Evolutionary conservation across 768 basidiomycete genomes (phyloP).

Genomic region (Termitomyces sp.): DNA sequence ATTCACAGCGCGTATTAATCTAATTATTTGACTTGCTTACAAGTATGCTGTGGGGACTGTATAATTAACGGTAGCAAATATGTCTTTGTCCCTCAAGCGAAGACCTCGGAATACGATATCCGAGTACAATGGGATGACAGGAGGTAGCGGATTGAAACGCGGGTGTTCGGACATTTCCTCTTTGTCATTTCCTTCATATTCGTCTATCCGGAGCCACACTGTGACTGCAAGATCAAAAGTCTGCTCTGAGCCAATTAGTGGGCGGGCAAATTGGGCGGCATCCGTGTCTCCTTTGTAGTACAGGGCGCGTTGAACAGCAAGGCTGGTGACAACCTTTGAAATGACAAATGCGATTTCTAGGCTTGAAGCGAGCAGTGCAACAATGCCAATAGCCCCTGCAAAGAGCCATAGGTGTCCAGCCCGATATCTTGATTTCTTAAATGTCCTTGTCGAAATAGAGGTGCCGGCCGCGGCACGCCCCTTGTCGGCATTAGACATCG

Average conservation of each 20-base stretch:
- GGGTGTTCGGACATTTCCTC: not conserved
- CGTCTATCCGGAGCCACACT: slow-evolving; percentile 12
- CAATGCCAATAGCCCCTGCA: not conserved
- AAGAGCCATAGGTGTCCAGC: slow-evolving; percentile 10
- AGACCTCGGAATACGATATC: slow-evolving; percentile 24
- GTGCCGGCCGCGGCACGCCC: not conserved
- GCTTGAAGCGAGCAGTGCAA: slow-evolving; percentile 2
- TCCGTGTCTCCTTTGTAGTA: slow-evolving; percentile 6
- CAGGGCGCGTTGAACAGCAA: slow-evolving; percentile 8
- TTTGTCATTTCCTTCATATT: not conserved
- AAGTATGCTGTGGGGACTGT: slow-evolving; percentile 24
- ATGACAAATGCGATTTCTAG: slow-evolving; percentile 1
- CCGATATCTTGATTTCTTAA: slow-evolving; percentile 3
- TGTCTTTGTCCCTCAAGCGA: slow-evolving; percentile 18
- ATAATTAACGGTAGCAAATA: slow-evolving; percentile 18
- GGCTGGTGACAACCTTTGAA: not conserved
- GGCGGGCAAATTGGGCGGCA: slow-evolving; percentile 5
- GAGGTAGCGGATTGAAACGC: not conserved
- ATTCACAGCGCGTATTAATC: not conserved
- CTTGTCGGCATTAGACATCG: not conserved
- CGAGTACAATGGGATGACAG: slow-evolving; percentile 15
- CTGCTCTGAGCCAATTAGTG: slow-evolving; percentile 11
- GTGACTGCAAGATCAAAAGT: slow-evolving; percentile 17
- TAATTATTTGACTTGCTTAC: slow-evolving; percentile 14
- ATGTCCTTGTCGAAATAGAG: not conserved